Base-by-base conservation (phyloP, 2,329 filamentous ascomycete genomes). In the Aaosphaeria arxii region DNA sequence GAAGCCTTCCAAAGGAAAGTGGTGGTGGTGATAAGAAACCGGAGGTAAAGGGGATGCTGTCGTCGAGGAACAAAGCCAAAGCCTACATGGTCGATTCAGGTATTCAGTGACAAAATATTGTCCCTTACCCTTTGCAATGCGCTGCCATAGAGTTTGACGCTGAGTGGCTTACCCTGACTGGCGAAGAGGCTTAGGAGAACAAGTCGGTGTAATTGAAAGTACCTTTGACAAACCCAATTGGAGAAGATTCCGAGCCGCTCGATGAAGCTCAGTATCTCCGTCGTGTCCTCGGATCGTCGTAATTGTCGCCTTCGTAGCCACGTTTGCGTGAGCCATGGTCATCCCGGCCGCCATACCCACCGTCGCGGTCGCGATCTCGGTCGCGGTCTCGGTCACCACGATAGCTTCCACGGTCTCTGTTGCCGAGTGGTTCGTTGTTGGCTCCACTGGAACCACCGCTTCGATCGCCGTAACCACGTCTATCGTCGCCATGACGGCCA, bases 341-440 rank as follows among this genome's bases (percentile, higher is more conserved):
- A 24, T 40, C 39, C 9, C 39, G 39, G 9, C 39, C 74, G 33
- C 33, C 33, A n/a, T n/a, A 9, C 7, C n/a, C 7, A 9, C 33
- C 33, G n/a, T n/a, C 72, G 49, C 66, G 67, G 43, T 63, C 60
- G 30, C 58, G 54, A 46, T 69, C 71, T 13, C 71, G 58, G 33
- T 36, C 33, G 29, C 58, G 53, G 46, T 69, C 71, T 13, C 71
- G 58, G 42, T 76, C 74, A 51, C 73, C 69, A 51, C 78, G 76
- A 43, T n/a, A 9, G n/a, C 33, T 36, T 9, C 33, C 33, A 36
- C 74, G 59, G 55, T 63, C 61, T 7, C 60, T 54, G 42, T 57
- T 74, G 63, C 87, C 85, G 67, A 94, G 83, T 52, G 89, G 89
- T 69, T 95, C 90, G 71, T 87, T 87, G 73, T 95, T 94, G 74